Percentiles rank a stretch among this genome's conserved stretches.
Evolutionary conservation across 2,329 filamentous ascomycete genomes (phyloP).

Genomic region (Fusarium incarnatum): DNA sequence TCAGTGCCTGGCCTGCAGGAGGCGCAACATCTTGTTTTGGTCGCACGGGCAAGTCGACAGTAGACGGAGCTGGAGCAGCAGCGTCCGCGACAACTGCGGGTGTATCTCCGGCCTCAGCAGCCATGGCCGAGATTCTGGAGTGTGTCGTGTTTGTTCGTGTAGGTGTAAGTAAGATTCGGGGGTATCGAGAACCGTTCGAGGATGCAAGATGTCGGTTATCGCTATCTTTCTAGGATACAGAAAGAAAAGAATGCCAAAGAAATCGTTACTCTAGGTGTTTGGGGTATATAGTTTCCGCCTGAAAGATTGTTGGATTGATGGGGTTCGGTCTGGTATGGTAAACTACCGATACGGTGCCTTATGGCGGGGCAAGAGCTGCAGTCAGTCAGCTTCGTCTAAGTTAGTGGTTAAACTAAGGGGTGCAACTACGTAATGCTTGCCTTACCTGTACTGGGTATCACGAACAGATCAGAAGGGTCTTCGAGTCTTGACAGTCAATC

Average conservation of each 20-base stretch:
- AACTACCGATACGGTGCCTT: not conserved
- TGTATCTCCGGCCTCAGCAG: conserved; percentile 44
- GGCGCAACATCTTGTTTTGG: conserved; percentile 48
- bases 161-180: not conserved
- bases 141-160: conserved; percentile 11
- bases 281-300: conserved; percentile 17
- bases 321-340: conserved; percentile 16
- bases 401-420: conserved; percentile 12
- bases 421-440: conserved; percentile 34
- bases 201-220: not conserved
- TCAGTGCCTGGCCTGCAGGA: conserved; percentile 68
- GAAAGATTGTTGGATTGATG: conserved; percentile 16
- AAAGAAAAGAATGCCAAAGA: conserved; percentile 6
- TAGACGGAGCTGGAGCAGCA: conserved; percentile 26
- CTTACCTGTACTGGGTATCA: conserved; percentile 12
- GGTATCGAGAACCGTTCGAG: not conserved
- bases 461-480: conserved; percentile 2
- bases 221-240: conserved; percentile 23
- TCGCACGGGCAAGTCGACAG: conserved; percentile 49
- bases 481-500: not conserved
- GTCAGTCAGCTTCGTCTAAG: conserved; percentile 31
- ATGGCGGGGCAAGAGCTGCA: conserved; percentile 42
- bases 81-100: conserved; percentile 39
- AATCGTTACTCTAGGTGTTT: conserved; percentile 17
- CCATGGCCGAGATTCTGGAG: conserved; percentile 44